A percentile compares a stretch with the other conserved stretches of the same genome.
Evolutionary conservation across 441 rosid species (phyloP).

Genomic region (Flueggea neowawraea): DNA sequence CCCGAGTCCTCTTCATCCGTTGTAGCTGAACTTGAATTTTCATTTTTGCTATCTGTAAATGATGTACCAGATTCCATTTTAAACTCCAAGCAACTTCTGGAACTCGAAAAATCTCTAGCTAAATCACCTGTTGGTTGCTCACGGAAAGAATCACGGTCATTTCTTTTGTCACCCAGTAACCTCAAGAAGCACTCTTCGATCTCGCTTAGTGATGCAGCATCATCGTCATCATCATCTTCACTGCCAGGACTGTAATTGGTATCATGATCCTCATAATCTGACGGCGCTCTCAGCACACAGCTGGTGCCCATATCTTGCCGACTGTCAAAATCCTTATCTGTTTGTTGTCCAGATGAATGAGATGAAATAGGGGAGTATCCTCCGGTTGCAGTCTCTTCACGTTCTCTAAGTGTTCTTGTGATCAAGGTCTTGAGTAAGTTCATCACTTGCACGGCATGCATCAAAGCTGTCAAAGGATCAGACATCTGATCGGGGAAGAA

Average conservation of each 20-base stretch:
- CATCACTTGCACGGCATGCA: conserved; percentile 94
- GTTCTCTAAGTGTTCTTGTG: conserved; percentile 46
- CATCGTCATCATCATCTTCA: conserved; percentile 52
- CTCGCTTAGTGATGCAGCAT: conserved; percentile 45
- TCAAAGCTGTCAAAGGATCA: conserved; percentile 79
- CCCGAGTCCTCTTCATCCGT: conserved; percentile 39
- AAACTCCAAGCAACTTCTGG: conserved; percentile 25
- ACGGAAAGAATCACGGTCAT: background rate
- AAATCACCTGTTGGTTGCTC: conserved; percentile 3
- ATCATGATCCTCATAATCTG: conserved; percentile 41
- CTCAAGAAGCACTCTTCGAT: conserved; percentile 72
- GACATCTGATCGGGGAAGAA: conserved; percentile 54
- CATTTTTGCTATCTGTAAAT: conserved; percentile 47
- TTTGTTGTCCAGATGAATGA: conserved; percentile 49
- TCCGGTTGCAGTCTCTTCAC: conserved; percentile 55
- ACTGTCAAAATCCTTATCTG: conserved; percentile 64
- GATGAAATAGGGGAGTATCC: conserved; percentile 69
- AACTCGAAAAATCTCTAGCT: conserved; percentile 19
- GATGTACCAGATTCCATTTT: conserved; percentile 44
- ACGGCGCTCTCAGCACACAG: conserved; percentile 53
- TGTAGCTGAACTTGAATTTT: conserved; percentile 29
- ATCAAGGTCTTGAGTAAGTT: conserved; percentile 70
- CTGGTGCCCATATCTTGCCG: conserved; percentile 80
- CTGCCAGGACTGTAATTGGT: conserved; percentile 28
- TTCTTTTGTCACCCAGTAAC: conserved; percentile 37